phyloP scores from a whole-genome alignment of 2,329 filamentous ascomycete species.

The Ophiostoma pallidulum region DNA sequence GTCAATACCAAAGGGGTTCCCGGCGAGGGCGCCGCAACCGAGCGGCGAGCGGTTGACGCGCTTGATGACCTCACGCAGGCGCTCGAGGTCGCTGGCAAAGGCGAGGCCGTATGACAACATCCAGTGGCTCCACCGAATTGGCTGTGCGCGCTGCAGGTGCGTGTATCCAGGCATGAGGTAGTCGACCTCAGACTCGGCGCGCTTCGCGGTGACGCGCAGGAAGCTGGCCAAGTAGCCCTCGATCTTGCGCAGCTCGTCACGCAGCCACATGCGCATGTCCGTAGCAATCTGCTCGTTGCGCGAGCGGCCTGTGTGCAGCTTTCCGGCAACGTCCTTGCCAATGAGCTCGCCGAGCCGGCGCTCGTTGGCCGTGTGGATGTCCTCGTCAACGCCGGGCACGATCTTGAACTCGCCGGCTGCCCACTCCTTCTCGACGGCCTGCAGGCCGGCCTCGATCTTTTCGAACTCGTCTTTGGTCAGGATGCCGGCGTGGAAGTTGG shows the following conservation, averaged over 20 bases:
- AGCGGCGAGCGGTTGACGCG: slow-evolving; percentile 66
- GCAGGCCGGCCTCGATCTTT: slow-evolving; percentile 63
- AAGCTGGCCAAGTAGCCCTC: slow-evolving; percentile 60
- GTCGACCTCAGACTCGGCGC: slow-evolving; percentile 67
- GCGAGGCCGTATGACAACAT: slow-evolving; percentile 64
- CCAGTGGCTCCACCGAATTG: slow-evolving; percentile 76
- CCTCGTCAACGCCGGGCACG: slow-evolving; percentile 44
- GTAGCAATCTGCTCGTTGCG: slow-evolving; percentile 86
- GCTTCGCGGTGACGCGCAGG: slow-evolving; percentile 55
- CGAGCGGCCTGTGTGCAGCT: slow-evolving; percentile 80
- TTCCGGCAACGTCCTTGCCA: slow-evolving; percentile 74
- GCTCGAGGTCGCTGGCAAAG: slow-evolving; percentile 66
- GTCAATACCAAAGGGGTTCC: slow-evolving; percentile 75
- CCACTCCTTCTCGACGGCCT: slow-evolving; percentile 47
- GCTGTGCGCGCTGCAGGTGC: slow-evolving; percentile 72
- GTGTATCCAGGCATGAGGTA: slow-evolving; percentile 83
- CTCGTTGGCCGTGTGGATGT: slow-evolving; percentile 62
- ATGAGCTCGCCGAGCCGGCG: slow-evolving; percentile 73
- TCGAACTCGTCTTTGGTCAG: slow-evolving; percentile 63
- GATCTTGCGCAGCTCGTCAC: slow-evolving; percentile 61
- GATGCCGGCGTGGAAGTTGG: slow-evolving; percentile 67
- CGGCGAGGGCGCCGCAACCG: slow-evolving; percentile 67
- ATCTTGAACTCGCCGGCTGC: slow-evolving; percentile 39
- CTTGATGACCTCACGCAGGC: slow-evolving; percentile 61
- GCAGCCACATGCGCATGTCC: slow-evolving; percentile 84